A percentile compares a stretch with the other conserved stretches of the same genome.
Evolutionary conservation across 495 filamentous ascomycete species (phyloP).

Genomic region (Oidiodendron maius): DNA sequence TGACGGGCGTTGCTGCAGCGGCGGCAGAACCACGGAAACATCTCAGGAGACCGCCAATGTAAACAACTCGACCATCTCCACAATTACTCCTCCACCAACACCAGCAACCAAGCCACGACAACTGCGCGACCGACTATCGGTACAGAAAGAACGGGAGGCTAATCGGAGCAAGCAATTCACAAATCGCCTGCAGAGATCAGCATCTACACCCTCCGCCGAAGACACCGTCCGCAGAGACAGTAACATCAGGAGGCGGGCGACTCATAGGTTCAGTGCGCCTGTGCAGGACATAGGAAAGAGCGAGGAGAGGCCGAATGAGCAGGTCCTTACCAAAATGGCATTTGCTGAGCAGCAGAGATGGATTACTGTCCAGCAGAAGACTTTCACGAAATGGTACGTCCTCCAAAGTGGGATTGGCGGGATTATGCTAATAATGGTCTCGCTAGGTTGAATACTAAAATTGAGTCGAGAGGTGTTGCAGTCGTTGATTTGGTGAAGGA

Average conservation of each 20-base stretch:
- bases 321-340: conserved; percentile 40
- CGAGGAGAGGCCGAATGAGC: conserved; percentile 20
- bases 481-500: conserved; percentile 83
- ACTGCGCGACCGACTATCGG: background rate
- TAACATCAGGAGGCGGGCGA: background rate
- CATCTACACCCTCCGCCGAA: background rate
- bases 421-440: background rate
- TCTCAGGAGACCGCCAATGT: background rate
- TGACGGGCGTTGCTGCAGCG: background rate
- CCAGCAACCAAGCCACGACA: background rate
- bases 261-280: background rate
- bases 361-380: conserved; percentile 97
- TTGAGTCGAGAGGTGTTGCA: conserved; percentile 64
- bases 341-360: conserved; percentile 72
- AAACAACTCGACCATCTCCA: background rate
- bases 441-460: conserved; percentile 89
- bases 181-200: background rate
- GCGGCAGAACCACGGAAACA: background rate
- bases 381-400: conserved; percentile 93
- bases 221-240: background rate
- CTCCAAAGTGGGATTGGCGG: background rate
- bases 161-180: background rate
- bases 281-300: background rate
- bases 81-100: background rate
- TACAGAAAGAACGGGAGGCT: background rate